Base-by-base conservation (phyloP, 2,329 filamentous ascomycete genomes). In the Fusarium sp. region DNA sequence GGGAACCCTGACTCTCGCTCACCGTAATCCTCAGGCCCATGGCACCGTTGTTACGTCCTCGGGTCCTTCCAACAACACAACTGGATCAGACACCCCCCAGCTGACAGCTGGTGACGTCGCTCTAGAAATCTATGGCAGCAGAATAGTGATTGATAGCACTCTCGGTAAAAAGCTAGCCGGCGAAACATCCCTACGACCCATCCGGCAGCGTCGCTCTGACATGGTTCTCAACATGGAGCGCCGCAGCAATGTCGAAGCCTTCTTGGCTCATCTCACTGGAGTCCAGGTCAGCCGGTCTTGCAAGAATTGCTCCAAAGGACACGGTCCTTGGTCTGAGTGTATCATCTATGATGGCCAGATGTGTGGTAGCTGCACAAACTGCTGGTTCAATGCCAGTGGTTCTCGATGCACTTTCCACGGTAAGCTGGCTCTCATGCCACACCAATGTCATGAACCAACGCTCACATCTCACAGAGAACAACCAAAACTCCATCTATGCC, bases 321-420 rank as follows among this genome's bases (percentile, higher is more conserved):
- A 90, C 68, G 89, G 89, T 0, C 89, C 89, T 0, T 91, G 88
- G 88, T 87, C 83, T 2, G 83, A 84, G 22, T 91, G 89, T 71
- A 84, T 91, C n/a, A 82, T 90, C n/a, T 86, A 89, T 28, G 86
- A 87, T 54, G 88, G 89, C 4, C 87, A 89, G 77, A 88, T 90
- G 87, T 90, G 87, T 66, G 89, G 89, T 15, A 90, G 87, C 75
- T 91, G 89, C 70, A 86, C 88, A 65, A 91, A 91, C 76, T 91
- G 89, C 78, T 90, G 89, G 89, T 90, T 88, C 79, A 91, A 91
- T 64, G 89, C 89, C 13, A 90, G 88, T 57, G 89, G 89, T 15
- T 85, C 87, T 15, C 82, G 89, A 57, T 91, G 89, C 69, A 90
- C 88, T 20, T 90, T 90, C 76, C 89, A 90, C 67, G 88, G 89